Evolutionary conservation across 768 basidiomycete genomes (phyloP).

Genomic region (Auriscalpium microsporum): DNA sequence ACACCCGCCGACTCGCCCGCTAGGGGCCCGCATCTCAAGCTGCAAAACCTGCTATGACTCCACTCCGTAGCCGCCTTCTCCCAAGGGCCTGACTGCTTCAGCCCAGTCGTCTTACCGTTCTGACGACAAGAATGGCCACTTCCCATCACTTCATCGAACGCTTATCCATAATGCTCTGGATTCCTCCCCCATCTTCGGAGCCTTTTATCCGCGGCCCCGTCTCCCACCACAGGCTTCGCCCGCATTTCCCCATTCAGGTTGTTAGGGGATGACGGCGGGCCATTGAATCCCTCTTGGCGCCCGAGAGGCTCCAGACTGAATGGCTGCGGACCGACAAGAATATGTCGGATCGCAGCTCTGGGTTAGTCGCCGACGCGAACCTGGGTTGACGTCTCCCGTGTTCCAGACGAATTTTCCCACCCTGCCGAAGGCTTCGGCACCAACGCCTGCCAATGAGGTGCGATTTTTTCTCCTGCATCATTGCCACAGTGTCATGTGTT

Average conservation of each 20-base stretch:
- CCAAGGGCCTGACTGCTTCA: conserved; percentile 35
- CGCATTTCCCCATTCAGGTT: conserved; percentile 23
- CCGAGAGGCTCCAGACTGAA: conserved; percentile 25
- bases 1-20: conserved; percentile 73
- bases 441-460: conserved; percentile 40
- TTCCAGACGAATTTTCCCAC: conserved; percentile 13
- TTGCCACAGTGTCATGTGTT: neutral
- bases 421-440: conserved; percentile 12
- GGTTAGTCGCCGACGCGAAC: conserved; percentile 19
- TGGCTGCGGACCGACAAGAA: conserved; percentile 36
- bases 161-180: conserved; percentile 13
- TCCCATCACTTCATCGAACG: conserved; percentile 3
- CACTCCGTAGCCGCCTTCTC: conserved; percentile 20
- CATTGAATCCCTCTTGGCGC: conserved; percentile 11
- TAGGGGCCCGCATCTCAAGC: conserved; percentile 48
- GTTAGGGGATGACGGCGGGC: conserved; percentile 24
- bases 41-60: conserved; percentile 48
- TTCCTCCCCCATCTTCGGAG: conserved; percentile 43
- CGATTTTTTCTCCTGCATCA: conserved; percentile 10
- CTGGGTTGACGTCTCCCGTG: neutral
- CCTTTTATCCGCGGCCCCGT: conserved; percentile 41
- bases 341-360: conserved; percentile 18
- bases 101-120: conserved; percentile 29
- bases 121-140: conserved; percentile 15
- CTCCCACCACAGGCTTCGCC: conserved; percentile 29